Base-by-base conservation (phyloP, 164 flowering plant species). In the Vitis rupestris region DNA sequence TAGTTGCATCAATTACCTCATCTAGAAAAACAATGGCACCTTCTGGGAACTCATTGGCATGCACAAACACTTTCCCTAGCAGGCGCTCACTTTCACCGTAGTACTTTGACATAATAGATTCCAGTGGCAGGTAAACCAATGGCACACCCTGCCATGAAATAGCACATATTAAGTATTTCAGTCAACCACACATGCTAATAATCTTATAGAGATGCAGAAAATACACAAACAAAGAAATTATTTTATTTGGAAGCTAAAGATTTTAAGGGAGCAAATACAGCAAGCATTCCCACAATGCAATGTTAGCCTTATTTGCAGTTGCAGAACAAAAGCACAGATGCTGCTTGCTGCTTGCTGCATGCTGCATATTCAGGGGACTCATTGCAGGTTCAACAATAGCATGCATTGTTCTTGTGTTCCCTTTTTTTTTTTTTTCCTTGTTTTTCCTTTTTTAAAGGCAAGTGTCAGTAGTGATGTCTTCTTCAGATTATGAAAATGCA, bases 81-180 rank as follows among this genome's bases (percentile, higher is more conserved):
- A 90, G 68, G 11, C 92, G 90, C 72, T 93, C 97, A 75, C 97
- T 95, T 84, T 95, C 98, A 66, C 99, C 99, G 78, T 91, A 95
- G 70, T 87, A 95, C 78, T 94, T 92, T 63, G 97, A 94, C 95
- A 94, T 79, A 67, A 94, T 86, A 56, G 81, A 84, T 56, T 87
- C 93, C 70, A 95, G 82, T 52, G 99, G 99, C 55, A 95, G 95
- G 84, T 95, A 93, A 10, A 95, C 68, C 80, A 95, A 79, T 0
- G 97, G 98, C 27, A 90, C 87, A 61, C 95, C 94, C 99, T 95
- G 90, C 58, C 70, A 81, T 65, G 66, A 30, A 49, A 78, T 55
- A 65, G 2, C 27, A 58, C 48, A 2, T 23, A 16, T 11, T 52
- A 66, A 16, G 9, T 19, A 67, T 56, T n/a, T 63, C 17, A 31